Conservation (phyloP, 257 asterid genomes). For the Verbascum thapsus region DNA sequence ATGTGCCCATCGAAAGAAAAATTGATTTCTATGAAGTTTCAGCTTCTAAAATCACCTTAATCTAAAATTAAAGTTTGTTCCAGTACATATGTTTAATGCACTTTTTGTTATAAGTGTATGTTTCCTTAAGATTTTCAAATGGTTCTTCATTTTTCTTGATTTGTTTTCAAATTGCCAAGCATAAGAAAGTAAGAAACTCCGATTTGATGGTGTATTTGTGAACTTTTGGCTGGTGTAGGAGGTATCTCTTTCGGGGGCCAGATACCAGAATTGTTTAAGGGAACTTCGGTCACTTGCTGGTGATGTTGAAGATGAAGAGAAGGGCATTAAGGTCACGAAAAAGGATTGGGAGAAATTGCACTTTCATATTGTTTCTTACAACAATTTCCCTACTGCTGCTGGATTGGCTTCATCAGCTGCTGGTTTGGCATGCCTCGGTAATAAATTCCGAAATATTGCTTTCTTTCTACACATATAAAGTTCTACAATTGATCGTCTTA, state of each 20-base stretch:
- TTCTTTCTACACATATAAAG: neutral
- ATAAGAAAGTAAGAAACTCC: conserved; percentile 18
- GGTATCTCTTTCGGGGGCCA: conserved; percentile 90
- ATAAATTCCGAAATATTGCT: conserved; percentile 15
- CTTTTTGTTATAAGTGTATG: neutral
- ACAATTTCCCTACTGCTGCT: conserved; percentile 99
- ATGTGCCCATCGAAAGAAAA: no score
- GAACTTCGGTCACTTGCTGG: conserved; percentile 90
- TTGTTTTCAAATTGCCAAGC: conserved; percentile 7
- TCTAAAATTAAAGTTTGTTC: no score
- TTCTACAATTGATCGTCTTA: conserved; percentile 22
- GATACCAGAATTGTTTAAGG: conserved; percentile 87
- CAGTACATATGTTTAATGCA: no score
- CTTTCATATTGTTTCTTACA: conserved; percentile 83
- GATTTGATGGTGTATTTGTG: conserved; percentile 9
- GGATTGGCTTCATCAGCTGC: conserved; percentile 99
- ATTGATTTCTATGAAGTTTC: no score
- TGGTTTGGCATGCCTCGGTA: conserved; percentile 99
- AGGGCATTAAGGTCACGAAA: conserved; percentile 78
- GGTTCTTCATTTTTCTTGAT: neutral
- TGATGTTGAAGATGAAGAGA: conserved; percentile 85
- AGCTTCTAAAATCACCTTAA: no score
- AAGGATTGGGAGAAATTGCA: conserved; percentile 91
- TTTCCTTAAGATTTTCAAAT: conserved; percentile 12
- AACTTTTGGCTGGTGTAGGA: conserved; percentile 61